Evolutionary conservation across 2,329 filamentous ascomycete genomes (phyloP).

Genomic region (Trichoderma sp.): DNA sequence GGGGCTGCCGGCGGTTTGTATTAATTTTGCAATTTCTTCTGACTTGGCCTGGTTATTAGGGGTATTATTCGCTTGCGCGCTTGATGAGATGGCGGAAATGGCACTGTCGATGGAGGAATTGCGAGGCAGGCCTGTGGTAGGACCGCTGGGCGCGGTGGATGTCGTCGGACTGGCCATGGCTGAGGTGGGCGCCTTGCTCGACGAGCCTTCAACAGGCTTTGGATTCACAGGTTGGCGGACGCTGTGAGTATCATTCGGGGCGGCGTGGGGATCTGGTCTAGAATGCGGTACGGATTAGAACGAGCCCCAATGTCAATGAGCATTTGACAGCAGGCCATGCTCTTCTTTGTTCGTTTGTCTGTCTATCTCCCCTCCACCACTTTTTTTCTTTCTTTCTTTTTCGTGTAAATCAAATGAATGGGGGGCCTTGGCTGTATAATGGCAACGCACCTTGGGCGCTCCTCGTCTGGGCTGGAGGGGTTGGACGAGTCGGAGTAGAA

Average conservation of each 20-base stretch:
- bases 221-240: constrained; percentile 46
- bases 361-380: background rate
- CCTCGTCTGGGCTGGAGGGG: constrained; percentile 37
- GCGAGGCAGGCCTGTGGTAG: constrained; percentile 49
- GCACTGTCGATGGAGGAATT: constrained; percentile 92
- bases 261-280: constrained; percentile 32
- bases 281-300: constrained; percentile 7
- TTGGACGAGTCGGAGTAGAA: constrained; percentile 42
- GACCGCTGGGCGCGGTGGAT: constrained; percentile 40
- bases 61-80: constrained; percentile 52
- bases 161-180: constrained; percentile 52
- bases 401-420: background rate
- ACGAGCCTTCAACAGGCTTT: constrained; percentile 45
- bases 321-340: background rate
- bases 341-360: background rate
- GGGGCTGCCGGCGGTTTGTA: constrained; percentile 81
- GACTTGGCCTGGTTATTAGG: constrained; percentile 60
- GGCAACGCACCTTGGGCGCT: constrained; percentile 38
- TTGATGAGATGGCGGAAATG: constrained; percentile 73
- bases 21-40: constrained; percentile 76
- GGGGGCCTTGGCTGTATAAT: background rate
- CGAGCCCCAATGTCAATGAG: background rate
- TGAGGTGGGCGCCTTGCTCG: constrained; percentile 39
- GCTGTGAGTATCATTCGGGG: constrained; percentile 53
- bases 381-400: background rate